Evolutionary conservation across 2,329 filamentous ascomycete species (phyloP), one percentile per base, ranked within the genome.

Genomic region (Hymenotorrendiella dingleyae): DNA sequence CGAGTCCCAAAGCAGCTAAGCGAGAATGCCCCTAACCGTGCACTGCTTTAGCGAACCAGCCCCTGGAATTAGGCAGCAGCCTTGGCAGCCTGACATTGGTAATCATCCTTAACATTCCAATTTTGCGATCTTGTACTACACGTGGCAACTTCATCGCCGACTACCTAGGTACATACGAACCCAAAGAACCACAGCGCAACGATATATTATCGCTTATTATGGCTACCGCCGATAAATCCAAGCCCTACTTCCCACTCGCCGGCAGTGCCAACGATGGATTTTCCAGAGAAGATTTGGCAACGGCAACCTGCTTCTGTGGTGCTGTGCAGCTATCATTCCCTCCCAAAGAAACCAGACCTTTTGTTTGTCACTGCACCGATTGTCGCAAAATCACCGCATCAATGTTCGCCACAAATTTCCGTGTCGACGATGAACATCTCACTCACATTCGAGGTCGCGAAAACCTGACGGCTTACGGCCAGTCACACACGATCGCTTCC

Each of bases 331-430:
- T 79, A 1, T 54, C 64, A 34, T 71, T 80, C 70, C 73, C 1
- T 69, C 62, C 14, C 51, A 69, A 46, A 66, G 60, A 1, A 0
- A 47, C 73, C 14, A 61, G 62, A 45, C 70, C 65, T 4, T 80
- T 80, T 54, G 52, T 80, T 51, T 82, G 77, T 62, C 67, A 82
- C 63, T 82, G 78, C 58, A 57, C 62, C 24, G 77, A 82, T 61
- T 82, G 76, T 60, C 75, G 66, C 54, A 82, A 82, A 53, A 67
- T 82, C 46, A 80, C 75, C 0, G 74, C 76, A 0, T 78, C 76
- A 0, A 78, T 80, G 72, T 80, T 78, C 60, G 71, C 75, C 2
- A 71, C 74, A 40, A 80, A 77, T 61, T 78, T 82, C 54, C 66
- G 67, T 45, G 58, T 79, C 29, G 48, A 55, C 9, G 66, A 76